These are phyloP conservation scores for Sugiyamaella xylanicola DNA, from an alignment of 1,139 yeast species.

Conservation along the genomic window DNA sequence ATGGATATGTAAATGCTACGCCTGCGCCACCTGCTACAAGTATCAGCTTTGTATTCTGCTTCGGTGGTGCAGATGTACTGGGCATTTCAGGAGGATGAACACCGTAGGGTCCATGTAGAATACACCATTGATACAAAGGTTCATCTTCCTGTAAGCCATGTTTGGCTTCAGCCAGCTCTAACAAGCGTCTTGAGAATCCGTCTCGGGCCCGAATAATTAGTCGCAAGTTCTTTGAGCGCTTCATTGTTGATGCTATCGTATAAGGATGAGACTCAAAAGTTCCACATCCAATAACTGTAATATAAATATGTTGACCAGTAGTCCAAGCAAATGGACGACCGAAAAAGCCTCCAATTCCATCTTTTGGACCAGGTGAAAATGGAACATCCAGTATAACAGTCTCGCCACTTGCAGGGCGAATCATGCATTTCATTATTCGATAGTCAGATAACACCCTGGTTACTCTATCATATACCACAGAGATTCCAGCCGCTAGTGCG, in stretches of 20 bases:
- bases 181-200: constrained; percentile 34
- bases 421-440: constrained; percentile 28
- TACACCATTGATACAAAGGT: constrained; percentile 26
- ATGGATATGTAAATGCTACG: constrained; percentile 38
- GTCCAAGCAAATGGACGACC: constrained; percentile 31
- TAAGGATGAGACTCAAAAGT: constrained; percentile 33
- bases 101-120: constrained; percentile 39
- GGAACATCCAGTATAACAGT: constrained; percentile 34
- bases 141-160: background rate
- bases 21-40: constrained; percentile 39
- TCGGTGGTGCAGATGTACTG: background rate
- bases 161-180: constrained; percentile 6
- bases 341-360: background rate
- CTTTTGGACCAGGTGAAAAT: constrained; percentile 27
- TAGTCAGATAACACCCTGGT: constrained; percentile 30
- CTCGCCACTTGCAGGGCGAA: constrained; percentile 32
- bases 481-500: constrained; percentile 30
- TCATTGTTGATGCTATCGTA: constrained; percentile 34
- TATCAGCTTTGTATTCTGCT: constrained; percentile 25
- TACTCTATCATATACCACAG: constrained; percentile 34
- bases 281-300: constrained; percentile 33
- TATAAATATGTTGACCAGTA: constrained; percentile 36
- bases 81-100: constrained; percentile 26
- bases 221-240: constrained; percentile 28
- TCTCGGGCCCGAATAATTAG: constrained; percentile 35